Evolutionary conservation across 2,329 filamentous ascomycete species (phyloP), one percentile per base, ranked within the genome.

Genomic region (Colletotrichum abscissum): DNA sequence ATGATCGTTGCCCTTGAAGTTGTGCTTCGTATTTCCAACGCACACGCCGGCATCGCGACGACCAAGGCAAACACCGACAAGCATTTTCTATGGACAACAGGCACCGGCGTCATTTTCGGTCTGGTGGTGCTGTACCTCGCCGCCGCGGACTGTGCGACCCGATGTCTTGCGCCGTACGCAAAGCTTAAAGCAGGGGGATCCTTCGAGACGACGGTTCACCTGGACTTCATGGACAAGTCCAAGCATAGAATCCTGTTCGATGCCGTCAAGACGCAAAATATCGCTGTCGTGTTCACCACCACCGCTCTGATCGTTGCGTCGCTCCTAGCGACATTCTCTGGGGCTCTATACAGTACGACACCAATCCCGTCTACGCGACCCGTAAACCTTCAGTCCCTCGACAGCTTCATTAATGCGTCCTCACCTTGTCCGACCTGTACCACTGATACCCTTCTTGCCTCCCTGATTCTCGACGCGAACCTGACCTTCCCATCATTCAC

Each of bases 401-500:
- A 83, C 33, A 80, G 79, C 64, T 83, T 83, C 49, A 76, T 76
- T 46, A 81, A 80, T 56, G 78, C 75, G 9, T 73, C 69, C 2
- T 55, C 64, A 16, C 52, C 74, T 1, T 74, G 70, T 12, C 63
- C 77, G 7, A 69, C 76, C 5, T 78, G 76, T 75, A 74, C 33
- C 12, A 78, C 75, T 65, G 82, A 82, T 22, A 81, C 79, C 0
- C 72, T 79, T 3, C 73, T 80, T 6, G 79, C 82, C 1, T 81
- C 82, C 0, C 74, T 85, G 3, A 80, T 84, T 3, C 78, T 85
- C 1, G 75, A 78, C 0, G 79, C 77, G 3, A 82, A 83, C 55
- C 73, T 82, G 0, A 78, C 80, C 0, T 85, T 82, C 26, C 82
- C 84, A 0, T 60, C 65, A 0, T 84, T 82, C 57, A 85, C 84